Percentiles rank a stretch among this genome's conserved stretches.
These are phyloP conservation scores for Linnemannia elongata DNA, from an alignment of 192 early-diverging fungal species.

Conservation along the genomic window DNA sequence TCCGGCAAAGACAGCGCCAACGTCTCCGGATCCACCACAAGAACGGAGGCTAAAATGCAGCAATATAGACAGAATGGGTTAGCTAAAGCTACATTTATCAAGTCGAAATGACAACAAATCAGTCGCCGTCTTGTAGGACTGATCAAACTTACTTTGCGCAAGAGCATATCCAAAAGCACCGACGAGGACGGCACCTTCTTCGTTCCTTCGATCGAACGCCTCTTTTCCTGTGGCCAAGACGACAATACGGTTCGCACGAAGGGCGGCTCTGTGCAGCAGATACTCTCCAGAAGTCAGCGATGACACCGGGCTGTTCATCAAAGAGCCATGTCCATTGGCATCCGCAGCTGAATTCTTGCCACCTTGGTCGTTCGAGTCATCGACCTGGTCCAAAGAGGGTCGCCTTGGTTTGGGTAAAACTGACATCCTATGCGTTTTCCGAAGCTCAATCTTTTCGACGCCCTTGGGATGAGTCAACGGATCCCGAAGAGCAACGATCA, in stretches of 20 bases:
- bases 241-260: constrained; percentile 67
- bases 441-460: constrained; percentile 24
- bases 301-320: constrained; percentile 27
- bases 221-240: constrained; percentile 64
- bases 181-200: constrained; percentile 39
- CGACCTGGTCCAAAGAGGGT: neutral
- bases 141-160: constrained; percentile 56
- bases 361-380: constrained; percentile 3
- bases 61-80: neutral
- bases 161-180: constrained; percentile 65
- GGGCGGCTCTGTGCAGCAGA: constrained; percentile 72
- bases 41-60: constrained; percentile 58
- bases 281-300: constrained; percentile 62
- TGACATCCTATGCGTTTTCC: constrained; percentile 38
- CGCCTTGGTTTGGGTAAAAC: constrained; percentile 15
- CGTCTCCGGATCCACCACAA: constrained; percentile 84
- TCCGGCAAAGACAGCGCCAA: constrained; percentile 75
- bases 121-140: too few species aligned
- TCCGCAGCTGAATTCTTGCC: neutral
- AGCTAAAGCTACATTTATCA: neutral
- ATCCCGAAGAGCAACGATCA: constrained; percentile 73
- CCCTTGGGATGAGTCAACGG: constrained; percentile 48
- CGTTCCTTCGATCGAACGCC: constrained; percentile 28
- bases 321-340: neutral
- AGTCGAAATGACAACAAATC: too few species aligned